Evolutionary conservation across 1,284 basidiomycete genomes (phyloP).

Genomic region (Sutorius eximius): DNA sequence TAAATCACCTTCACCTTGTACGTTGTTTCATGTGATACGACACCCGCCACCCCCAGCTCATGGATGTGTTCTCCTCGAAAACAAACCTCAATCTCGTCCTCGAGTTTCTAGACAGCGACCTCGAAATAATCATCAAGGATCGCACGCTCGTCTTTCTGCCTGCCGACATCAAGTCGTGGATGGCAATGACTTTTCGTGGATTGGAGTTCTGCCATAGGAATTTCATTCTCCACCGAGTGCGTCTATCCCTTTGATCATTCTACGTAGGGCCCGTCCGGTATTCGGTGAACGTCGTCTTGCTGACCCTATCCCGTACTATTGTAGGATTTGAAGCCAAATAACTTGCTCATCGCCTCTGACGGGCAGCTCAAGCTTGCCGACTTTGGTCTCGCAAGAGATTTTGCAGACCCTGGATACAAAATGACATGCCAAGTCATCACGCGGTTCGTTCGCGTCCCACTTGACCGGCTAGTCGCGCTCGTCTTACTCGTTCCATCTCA

Average conservation of each 20-base stretch:
- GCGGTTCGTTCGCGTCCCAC: constrained; percentile 48
- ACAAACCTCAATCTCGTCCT: constrained; percentile 96
- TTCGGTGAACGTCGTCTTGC: constrained; percentile 9
- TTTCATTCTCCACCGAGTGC: constrained; percentile 89
- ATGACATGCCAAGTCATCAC: constrained; percentile 99
- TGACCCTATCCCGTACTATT: not conserved
- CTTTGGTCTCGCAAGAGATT: constrained; percentile 98
- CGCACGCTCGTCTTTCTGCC: constrained; percentile 88
- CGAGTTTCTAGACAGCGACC: constrained; percentile 96
- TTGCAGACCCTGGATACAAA: constrained; percentile 87
- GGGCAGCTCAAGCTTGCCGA: constrained; percentile 97
- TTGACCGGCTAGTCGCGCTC: not conserved
- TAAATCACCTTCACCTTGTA: constrained; percentile 28
- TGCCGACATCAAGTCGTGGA: constrained; percentile 98
- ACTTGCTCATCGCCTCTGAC: constrained; percentile 88
- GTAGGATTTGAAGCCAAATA: constrained; percentile 99
- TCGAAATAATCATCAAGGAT: constrained; percentile 97
- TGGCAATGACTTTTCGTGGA: constrained; percentile 96
- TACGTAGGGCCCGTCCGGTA: constrained; percentile 8
- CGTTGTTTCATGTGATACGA: not conserved
- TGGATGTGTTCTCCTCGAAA: constrained; percentile 97
- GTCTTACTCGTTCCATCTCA: constrained; percentile 33
- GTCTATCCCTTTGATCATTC: constrained; percentile 29
- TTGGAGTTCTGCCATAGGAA: constrained; percentile 97
- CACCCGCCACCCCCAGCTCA: constrained; percentile 56